A percentile compares a stretch with the other conserved stretches of the same genome.
Conservation (phyloP, 768 basidiomycete genomes). For the Albatrellus ellisii region DNA sequence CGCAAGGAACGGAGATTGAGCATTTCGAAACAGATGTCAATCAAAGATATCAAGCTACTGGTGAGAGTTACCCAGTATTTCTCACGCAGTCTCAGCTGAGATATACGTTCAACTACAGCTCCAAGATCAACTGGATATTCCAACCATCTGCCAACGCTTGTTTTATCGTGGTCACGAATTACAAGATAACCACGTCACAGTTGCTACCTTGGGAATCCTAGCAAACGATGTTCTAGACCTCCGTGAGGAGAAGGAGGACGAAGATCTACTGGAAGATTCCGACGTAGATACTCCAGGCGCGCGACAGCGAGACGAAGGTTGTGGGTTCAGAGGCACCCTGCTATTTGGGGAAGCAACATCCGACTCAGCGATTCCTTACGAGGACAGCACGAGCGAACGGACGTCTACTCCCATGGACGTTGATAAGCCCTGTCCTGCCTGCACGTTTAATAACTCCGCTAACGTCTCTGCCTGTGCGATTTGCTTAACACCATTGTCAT, state of each 20-base stretch:
- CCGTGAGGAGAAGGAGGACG: conserved; percentile 45
- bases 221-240: conserved; percentile 55
- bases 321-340: conserved; percentile 64
- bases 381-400: conserved; percentile 12
- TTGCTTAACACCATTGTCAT: conserved; percentile 17
- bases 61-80: conserved; percentile 24
- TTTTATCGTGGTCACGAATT: conserved; percentile 52
- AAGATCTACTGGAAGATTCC: conserved; percentile 38
- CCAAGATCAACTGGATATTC: conserved; percentile 47
- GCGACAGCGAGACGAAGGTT: conserved; percentile 41
- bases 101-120: conserved; percentile 27
- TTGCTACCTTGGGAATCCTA: conserved; percentile 42
- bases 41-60: conserved; percentile 70
- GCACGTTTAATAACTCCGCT: conserved; percentile 11
- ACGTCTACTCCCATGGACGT: conserved; percentile 10
- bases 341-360: conserved; percentile 31
- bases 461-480: conserved; percentile 16
- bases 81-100: neutral
- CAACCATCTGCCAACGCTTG: conserved; percentile 66
- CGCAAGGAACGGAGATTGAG: conserved; percentile 37
- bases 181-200: conserved; percentile 38
- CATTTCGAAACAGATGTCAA: conserved; percentile 50
- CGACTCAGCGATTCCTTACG: conserved; percentile 15
- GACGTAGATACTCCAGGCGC: conserved; percentile 30
- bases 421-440: conserved; percentile 8